phyloP scores from a whole-genome alignment of 106 monocot species.

The Chionographis japonica region DNA sequence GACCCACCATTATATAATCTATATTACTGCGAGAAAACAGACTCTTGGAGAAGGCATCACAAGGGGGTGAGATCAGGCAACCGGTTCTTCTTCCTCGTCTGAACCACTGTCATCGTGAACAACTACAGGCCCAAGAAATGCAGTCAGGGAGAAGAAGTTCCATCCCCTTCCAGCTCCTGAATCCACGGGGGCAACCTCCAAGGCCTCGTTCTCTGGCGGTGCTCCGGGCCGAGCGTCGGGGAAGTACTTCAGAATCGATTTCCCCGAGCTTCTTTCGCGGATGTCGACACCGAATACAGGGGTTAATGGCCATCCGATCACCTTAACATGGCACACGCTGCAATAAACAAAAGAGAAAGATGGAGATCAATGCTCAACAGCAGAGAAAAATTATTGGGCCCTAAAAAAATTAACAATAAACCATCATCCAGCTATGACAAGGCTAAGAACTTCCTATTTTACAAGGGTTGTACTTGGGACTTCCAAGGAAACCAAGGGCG shows the following conservation, averaged over 20 bases:
- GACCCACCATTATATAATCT: too few relatives aligned
- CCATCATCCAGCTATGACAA: not conserved
- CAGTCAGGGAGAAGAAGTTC: conserved; percentile 8
- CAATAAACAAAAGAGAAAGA: not conserved
- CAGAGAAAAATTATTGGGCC: not conserved
- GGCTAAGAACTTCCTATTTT: not conserved
- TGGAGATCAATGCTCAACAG: not conserved
- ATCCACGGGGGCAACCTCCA: conserved; percentile 10
- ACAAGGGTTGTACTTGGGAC: too few relatives aligned
- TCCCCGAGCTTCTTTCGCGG: not conserved
- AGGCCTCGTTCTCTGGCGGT: not conserved
- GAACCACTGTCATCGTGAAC: conserved; percentile 1
- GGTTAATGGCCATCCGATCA: conserved; percentile 22
- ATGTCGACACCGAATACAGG: conserved; percentile 24
- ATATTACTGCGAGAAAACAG: too few relatives aligned
- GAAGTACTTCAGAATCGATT: conserved; percentile 12
- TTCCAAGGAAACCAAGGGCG: too few relatives aligned
- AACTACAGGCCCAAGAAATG: conserved; percentile 5
- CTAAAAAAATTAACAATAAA: not conserved
- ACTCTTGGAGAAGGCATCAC: too few relatives aligned
- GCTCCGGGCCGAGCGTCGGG: conserved; percentile 5
- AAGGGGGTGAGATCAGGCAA: too few relatives aligned
- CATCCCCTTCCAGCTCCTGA: conserved; percentile 9
- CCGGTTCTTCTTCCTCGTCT: not conserved
- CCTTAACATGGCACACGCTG: conserved; percentile 44